These are phyloP conservation scores for Canavalia ensiformis DNA, from an alignment of 306 rosid genomes.

Conservation along the genomic window DNA sequence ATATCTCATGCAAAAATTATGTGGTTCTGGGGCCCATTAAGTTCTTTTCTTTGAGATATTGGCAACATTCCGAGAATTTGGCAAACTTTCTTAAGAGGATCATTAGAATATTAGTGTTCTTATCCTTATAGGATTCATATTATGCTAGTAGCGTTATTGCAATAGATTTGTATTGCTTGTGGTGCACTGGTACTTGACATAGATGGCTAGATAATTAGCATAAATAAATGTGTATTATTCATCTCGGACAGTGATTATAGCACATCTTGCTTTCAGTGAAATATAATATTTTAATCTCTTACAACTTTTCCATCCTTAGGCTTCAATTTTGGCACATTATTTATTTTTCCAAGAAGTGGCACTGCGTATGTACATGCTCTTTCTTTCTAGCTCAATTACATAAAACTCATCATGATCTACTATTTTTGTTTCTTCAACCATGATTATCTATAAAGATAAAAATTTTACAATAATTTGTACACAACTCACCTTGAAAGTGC, in stretches of 20 bases:
- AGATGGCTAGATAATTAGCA: neutral
- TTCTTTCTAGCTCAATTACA: neutral
- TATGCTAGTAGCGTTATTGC: neutral
- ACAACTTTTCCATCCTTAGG: constrained; percentile 23
- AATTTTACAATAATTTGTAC: constrained; percentile 24
- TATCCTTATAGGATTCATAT: neutral
- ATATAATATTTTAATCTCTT: neutral
- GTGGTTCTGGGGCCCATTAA: neutral
- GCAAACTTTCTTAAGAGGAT: neutral
- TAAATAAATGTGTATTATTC: neutral
- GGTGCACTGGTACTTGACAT: neutral
- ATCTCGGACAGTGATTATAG: neutral
- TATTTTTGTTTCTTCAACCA: neutral
- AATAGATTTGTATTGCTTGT: constrained; percentile 16
- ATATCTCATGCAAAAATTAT: constrained; percentile 22
- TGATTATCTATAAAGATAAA: constrained; percentile 41
- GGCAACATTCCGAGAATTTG: neutral
- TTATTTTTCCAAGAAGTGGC: constrained; percentile 4
- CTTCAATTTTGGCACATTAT: constrained; percentile 8
- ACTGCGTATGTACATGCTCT: neutral
- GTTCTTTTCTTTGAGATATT: constrained; percentile 25
- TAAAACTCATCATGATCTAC: constrained; percentile 11
- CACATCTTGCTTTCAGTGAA: neutral
- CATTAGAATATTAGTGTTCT: neutral
- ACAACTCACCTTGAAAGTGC: constrained; percentile 83